Conservation (phyloP, 2,329 filamentous ascomycete genomes). For the Trichocomaceae sp. region DNA sequence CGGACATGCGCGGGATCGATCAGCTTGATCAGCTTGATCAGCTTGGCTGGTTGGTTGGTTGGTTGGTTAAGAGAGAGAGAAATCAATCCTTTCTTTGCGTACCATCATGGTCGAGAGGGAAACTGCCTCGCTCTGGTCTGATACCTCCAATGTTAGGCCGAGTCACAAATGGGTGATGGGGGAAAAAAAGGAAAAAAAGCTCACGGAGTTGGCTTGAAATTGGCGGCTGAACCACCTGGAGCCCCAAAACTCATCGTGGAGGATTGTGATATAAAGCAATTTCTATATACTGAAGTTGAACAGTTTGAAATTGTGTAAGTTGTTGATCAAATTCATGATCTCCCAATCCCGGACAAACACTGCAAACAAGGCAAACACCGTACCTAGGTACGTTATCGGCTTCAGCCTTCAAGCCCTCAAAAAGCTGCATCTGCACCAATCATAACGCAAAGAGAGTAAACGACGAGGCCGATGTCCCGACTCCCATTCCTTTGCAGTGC, state of each 20-base stretch:
- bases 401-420: neutral
- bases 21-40: too few species aligned
- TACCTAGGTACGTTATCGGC: neutral
- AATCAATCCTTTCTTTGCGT: constrained; percentile 12
- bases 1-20: neutral
- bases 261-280: neutral
- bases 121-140: constrained; percentile 80
- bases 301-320: neutral
- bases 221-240: constrained; percentile 59
- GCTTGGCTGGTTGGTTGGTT: too few species aligned
- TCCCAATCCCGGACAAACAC: neutral
- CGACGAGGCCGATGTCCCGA: too few species aligned
- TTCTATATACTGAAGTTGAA: too few species aligned
- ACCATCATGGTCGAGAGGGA: constrained; percentile 93
- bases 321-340: too few species aligned
- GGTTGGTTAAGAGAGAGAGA: neutral
- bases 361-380: constrained; percentile 1
- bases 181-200: too few species aligned
- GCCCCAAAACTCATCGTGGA: constrained; percentile 55
- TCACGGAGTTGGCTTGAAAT: constrained; percentile 64
- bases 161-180: neutral
- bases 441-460: neutral
- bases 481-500: neutral
- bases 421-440: neutral
- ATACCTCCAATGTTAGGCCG: neutral